A percentile compares a stretch with the other conserved stretches of the same genome.
These are phyloP conservation scores for Crinitomyces ghanaensis DNA, from an alignment of 805 yeast species.

Conservation along the genomic window DNA sequence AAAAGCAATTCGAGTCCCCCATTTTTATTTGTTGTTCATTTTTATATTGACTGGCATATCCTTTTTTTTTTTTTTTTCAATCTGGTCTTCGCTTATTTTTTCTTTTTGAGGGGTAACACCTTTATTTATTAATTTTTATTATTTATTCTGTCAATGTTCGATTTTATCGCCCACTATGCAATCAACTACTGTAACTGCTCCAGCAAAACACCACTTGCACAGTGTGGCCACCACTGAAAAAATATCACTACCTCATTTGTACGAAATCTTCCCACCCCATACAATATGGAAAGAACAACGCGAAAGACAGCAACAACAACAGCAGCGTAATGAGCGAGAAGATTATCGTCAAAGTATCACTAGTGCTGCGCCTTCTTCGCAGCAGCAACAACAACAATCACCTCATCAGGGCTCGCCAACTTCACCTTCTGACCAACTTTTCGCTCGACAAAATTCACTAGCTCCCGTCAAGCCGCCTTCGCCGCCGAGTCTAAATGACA, in stretches of 20 bases:
- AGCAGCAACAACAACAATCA: conserved; percentile 8
- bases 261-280: conserved; percentile 5
- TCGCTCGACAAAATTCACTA: not conserved
- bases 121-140: not conserved
- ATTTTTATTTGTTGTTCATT: not conserved
- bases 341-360: conserved; percentile 3
- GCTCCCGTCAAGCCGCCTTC: not conserved
- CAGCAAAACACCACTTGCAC: not conserved
- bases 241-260: not conserved
- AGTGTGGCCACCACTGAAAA: not conserved
- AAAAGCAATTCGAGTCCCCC: no score
- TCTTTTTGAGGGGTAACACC: not conserved
- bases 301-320: conserved; percentile 3
- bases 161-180: not conserved
- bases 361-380: conserved; percentile 2
- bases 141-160: not conserved
- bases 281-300: not conserved
- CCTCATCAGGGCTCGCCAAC: conserved; percentile 5
- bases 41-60: not conserved
- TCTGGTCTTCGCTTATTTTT: not conserved
- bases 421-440: conserved; percentile 4
- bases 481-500: not conserved
- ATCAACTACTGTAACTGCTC: not conserved
- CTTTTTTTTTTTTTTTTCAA: not conserved
- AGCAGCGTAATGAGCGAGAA: conserved; percentile 1